These are phyloP conservation scores for Entonaema liquescens DNA, from an alignment of 495 filamentous ascomycete genomes.

Conservation along the genomic window DNA sequence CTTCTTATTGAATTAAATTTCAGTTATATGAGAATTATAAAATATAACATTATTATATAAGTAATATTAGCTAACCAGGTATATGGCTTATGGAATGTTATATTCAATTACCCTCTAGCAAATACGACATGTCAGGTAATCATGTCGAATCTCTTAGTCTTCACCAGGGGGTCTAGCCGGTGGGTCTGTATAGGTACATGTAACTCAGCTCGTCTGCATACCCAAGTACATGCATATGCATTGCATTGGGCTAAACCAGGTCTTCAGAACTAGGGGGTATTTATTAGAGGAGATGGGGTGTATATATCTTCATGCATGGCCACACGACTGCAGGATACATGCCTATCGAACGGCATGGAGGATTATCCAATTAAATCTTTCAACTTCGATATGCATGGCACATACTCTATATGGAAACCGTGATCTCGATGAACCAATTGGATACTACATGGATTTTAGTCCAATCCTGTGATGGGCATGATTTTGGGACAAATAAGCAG, in stretches of 20 bases:
- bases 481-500: neutral
- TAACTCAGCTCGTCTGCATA: neutral
- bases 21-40: too few species aligned
- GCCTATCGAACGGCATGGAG: neutral
- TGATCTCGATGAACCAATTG: neutral
- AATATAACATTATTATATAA: too few species aligned
- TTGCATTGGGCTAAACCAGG: neutral
- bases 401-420: neutral
- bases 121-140: neutral
- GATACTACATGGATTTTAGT: neutral
- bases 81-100: too few species aligned
- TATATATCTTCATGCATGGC: neutral
- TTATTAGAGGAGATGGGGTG: neutral
- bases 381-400: neutral
- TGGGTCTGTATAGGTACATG: neutral
- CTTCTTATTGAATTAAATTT: too few species aligned
- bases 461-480: neutral
- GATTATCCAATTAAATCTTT: neutral
- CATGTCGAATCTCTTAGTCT: neutral
- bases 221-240: neutral
- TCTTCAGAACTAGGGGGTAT: neutral
- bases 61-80: too few species aligned
- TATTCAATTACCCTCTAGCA: neutral
- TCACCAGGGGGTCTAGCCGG: neutral
- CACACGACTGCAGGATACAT: neutral